A percentile compares a stretch with the other conserved stretches of the same genome.
Evolutionary conservation across 305 asterid species (phyloP).

Genomic region (Plantago lanceolata): DNA sequence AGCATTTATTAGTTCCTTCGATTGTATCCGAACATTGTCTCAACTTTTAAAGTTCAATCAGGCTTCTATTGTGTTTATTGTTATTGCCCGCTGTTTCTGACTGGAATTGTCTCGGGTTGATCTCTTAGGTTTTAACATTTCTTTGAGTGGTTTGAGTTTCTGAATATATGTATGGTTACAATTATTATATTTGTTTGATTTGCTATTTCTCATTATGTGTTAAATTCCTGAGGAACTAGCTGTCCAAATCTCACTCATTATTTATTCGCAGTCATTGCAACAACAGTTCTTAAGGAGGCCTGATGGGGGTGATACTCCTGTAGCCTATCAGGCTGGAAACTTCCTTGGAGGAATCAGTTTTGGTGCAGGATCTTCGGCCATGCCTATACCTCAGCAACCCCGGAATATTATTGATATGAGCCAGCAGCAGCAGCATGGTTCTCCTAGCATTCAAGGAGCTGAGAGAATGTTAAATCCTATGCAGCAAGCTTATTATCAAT

Average conservation of each 20-base stretch:
- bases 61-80: too few relatives aligned
- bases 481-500: constrained; percentile 87
- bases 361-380: constrained; percentile 55
- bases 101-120: too few relatives aligned
- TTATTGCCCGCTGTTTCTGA: too few relatives aligned
- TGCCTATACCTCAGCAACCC: constrained; percentile 76
- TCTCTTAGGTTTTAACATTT: too few relatives aligned
- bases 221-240: background rate
- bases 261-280: constrained; percentile 54
- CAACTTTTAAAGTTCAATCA: too few relatives aligned
- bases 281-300: constrained; percentile 81
- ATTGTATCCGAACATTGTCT: too few relatives aligned
- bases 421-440: constrained; percentile 73
- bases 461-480: constrained; percentile 77
- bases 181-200: background rate
- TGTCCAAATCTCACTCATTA: constrained; percentile 12
- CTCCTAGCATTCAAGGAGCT: constrained; percentile 76
- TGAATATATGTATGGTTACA: too few relatives aligned
- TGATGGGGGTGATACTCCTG: constrained; percentile 71
- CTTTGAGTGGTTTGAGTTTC: too few relatives aligned
- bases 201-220: background rate
- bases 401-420: constrained; percentile 64
- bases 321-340: constrained; percentile 75
- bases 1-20: too few relatives aligned
- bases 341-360: constrained; percentile 58